phyloP scores from a whole-genome alignment of 257 asterid species.

The Plantago elongata region DNA sequence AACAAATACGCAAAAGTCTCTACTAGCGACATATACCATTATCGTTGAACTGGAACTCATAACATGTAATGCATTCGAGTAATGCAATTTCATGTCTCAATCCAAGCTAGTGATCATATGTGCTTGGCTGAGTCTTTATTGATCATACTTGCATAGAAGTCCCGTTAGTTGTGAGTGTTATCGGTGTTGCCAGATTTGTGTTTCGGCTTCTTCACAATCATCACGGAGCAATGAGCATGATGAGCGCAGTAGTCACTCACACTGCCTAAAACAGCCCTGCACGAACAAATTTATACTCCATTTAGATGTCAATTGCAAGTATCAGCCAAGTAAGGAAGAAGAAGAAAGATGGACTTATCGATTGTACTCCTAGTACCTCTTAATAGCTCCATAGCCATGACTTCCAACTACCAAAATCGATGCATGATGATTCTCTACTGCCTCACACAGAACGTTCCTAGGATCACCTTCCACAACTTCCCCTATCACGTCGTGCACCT shows the following conservation, averaged over 20 bases:
- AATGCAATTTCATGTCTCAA: too few relatives aligned
- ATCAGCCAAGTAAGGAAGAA: too few relatives aligned
- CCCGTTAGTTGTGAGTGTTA: too few relatives aligned
- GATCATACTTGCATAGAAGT: too few relatives aligned
- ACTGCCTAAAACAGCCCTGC: constrained; percentile 48
- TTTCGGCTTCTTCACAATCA: constrained; percentile 42
- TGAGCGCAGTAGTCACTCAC: constrained; percentile 45
- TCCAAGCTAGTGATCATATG: too few relatives aligned
- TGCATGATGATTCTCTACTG: constrained; percentile 60
- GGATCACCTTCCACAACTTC: constrained; percentile 63
- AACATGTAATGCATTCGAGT: too few relatives aligned
- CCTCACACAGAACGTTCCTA: constrained; percentile 61
- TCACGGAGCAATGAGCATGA: constrained; percentile 46
- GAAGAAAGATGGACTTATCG: neutral
- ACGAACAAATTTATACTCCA: neutral
- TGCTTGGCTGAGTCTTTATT: too few relatives aligned
- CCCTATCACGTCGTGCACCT: constrained; percentile 37
- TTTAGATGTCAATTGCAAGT: neutral
- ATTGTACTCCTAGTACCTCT: constrained; percentile 34
- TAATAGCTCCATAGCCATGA: constrained; percentile 68
- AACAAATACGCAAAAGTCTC: too few relatives aligned
- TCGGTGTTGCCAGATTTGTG: neutral
- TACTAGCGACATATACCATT: too few relatives aligned
- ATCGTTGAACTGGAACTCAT: too few relatives aligned
- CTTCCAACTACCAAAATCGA: constrained; percentile 58